Base-by-base conservation (phyloP, 352 stramenopile genomes). In the Phytophthora aleatoria region DNA sequence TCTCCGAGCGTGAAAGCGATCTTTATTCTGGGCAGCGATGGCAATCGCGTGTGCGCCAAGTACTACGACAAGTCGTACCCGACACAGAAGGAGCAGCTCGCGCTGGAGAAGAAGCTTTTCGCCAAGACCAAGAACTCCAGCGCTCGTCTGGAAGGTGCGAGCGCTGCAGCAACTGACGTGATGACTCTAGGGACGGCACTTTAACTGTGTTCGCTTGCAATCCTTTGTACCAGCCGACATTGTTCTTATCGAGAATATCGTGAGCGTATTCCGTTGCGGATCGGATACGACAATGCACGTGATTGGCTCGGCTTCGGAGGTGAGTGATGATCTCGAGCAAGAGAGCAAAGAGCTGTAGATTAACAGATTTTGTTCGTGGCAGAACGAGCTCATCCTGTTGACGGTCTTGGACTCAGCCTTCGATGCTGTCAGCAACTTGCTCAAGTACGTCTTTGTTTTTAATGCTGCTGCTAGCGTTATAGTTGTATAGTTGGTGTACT, bases 1-100 rank as follows among this genome's bases (percentile, higher is more conserved):
- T 89, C 83, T 71, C 88, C 88, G 27, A 87, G 80, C 55, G 87
- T 96, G 48, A 95, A 94, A 74, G 88, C 86, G 58, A 95, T 96
- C 64, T 95, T 95, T 67, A 76, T 96, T 31, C 64, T 96, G 56
- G 88, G 94, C 73, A 93, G 76, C 59, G 90, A 97, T 53, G 90
- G 90, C 57, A 94, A 89, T 57, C 88, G 90, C 57, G 79, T 97
- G 62, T 94, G 89, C 52, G 88, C 90, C 71, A 97, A 97, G 82
- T 97, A 96, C 80, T 97, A 96, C 57, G 88, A 96, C 72, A 91
- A 92, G 71, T 89, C 84, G 67, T 95, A 95, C 67, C 84, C 84
- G 60, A 85, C 86, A 20, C 69, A 87, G 43, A 96, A 93, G 73
- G 88, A 95, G 42, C 89, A 97, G 63, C 71, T 92, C 35, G 81